Percentiles rank a stretch among this genome's conserved stretches.
phyloP scores from a whole-genome alignment of 148 eudicot species.

The Selenicereus undatus region DNA sequence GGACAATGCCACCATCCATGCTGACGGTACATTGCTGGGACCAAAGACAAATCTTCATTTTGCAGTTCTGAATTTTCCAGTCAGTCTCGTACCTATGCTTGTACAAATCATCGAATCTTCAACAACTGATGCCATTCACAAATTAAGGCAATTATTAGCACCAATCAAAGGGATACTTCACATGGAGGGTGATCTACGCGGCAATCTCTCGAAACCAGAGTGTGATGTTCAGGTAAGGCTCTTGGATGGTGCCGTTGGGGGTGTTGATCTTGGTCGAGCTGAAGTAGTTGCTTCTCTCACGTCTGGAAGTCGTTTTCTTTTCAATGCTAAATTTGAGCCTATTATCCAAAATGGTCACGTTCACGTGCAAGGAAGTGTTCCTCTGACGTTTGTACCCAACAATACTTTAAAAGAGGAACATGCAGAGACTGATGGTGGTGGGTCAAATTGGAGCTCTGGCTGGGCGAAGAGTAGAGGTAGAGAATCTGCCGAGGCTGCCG shows the following conservation, averaged over 20 bases:
- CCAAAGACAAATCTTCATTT: constrained; percentile 98
- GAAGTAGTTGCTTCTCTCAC: constrained; percentile 98
- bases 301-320: constrained; percentile 88
- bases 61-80: constrained; percentile 97
- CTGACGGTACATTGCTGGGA: constrained; percentile 92
- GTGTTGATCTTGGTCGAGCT: constrained; percentile 96
- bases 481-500: constrained; percentile 54
- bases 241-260: constrained; percentile 95
- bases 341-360: constrained; percentile 95
- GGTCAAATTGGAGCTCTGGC: constrained; percentile 65
- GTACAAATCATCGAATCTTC: constrained; percentile 93
- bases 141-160: constrained; percentile 77
- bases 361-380: constrained; percentile 97
- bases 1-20: constrained; percentile 96
- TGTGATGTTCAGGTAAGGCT: constrained; percentile 99
- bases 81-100: constrained; percentile 88
- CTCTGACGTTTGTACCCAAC: constrained; percentile 61
- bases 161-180: constrained; percentile 92
- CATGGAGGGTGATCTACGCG: constrained; percentile 99
- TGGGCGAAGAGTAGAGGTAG: constrained; percentile 70
- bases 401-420: constrained; percentile 60
- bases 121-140: constrained; percentile 76
- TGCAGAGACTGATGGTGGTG: constrained; percentile 50
- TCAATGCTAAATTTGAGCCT: constrained; percentile 97
- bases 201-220: constrained; percentile 91